These are phyloP conservation scores for Umbellularia californica DNA, from an alignment of 164 flowering plant genomes.

Conservation along the genomic window DNA sequence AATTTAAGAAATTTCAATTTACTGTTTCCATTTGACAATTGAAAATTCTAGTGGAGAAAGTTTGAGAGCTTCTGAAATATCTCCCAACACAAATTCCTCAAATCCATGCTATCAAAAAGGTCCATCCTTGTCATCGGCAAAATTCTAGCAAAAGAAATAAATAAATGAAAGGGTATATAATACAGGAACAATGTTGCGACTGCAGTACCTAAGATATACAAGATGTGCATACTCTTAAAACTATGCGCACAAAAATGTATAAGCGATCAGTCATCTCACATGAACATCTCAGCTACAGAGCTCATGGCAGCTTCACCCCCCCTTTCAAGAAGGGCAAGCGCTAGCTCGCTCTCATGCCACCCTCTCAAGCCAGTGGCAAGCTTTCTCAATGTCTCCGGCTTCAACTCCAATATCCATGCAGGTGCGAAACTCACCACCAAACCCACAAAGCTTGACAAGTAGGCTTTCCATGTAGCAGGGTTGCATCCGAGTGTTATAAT, in stretches of 20 bases:
- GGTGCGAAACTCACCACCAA: slow-evolving; percentile 62
- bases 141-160: no score
- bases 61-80: no score
- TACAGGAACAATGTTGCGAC: background rate
- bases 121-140: no score
- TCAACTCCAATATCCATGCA: slow-evolving; percentile 60
- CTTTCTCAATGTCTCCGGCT: slow-evolving; percentile 47
- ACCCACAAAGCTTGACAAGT: slow-evolving; percentile 64
- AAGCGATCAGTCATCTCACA: slow-evolving; percentile 1
- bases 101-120: no score
- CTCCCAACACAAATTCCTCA: no score
- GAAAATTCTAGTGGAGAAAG: no score
- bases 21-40: no score
- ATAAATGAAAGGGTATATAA: no score
- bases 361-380: slow-evolving; percentile 65
- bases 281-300: slow-evolving; percentile 52
- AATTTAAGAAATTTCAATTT: no score
- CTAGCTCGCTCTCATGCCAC: slow-evolving; percentile 79
- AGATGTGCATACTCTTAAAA: background rate
- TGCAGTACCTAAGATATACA: background rate
- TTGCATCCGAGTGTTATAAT: slow-evolving; percentile 70
- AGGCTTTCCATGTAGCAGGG: slow-evolving; percentile 74
- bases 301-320: slow-evolving; percentile 67
- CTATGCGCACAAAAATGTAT: background rate
- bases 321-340: slow-evolving; percentile 65